Evolutionary conservation across 2,329 filamentous ascomycete species (phyloP), one percentile per base, ranked within the genome.

Genomic region (Emergomyces pasteurianus): DNA sequence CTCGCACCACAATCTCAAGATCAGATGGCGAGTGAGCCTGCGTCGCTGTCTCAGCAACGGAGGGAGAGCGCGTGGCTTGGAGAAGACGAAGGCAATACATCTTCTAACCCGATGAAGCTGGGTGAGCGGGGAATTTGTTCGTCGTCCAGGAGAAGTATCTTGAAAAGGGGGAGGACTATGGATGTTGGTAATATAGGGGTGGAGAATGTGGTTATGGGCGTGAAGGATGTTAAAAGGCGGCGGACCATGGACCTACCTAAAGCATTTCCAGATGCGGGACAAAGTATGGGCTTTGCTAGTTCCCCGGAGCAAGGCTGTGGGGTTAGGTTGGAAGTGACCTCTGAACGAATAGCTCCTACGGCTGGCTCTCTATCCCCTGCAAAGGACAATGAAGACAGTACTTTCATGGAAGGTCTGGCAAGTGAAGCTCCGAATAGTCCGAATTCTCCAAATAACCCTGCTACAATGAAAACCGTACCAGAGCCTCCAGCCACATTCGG

Each of bases 21-120:
- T 0, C 72, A 72, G 54, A 68, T 46, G 31, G 1, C 2, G 12
- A 31, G 16, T 12, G 46, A 21, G 3, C 7, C 50, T 4, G 14
- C 66, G 26, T 70, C 72, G 3, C 65, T 68, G 5, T 73, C 71
- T 9, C 73, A 75, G 60, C 69, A 69, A 59, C 68, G 64, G 56
- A 68, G 69, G 31, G 72, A 73, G 65, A 70, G 73, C 58, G 67
- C 66, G 62, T 74, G 72, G 72, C 71, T 73, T 60, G 69, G 71
- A 14, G 65, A 68, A 10, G 67, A 62, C 55, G 70, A 67, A 42
- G 66, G 63, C 60, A 69, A 66, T 53, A 72, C 71, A 62, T 69
- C 68, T 64, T 68, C 38, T n/a, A n/a, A 14, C 14, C n/a, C 34
- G 21, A 21, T 55, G 31, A 16, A 42, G 26, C 7, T 28, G 31